Evolutionary conservation across 352 stramenopile genomes (phyloP).

Genomic region (Phytophthora agathidicida): DNA sequence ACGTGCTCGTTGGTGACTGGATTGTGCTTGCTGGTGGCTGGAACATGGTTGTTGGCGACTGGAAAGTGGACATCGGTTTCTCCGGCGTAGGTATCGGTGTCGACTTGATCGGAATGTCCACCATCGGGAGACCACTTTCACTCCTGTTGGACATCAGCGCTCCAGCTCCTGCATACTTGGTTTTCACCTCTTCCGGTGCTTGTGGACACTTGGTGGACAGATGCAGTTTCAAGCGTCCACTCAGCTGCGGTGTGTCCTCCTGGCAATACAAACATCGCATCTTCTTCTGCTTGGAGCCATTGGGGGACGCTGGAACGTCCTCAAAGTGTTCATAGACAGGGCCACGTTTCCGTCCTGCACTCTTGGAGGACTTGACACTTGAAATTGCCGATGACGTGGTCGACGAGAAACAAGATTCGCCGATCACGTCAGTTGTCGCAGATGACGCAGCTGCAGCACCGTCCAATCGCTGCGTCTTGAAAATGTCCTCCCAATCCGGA

Average conservation of each 20-base stretch:
- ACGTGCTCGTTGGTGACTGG: not conserved
- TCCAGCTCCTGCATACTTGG: constrained; percentile 11
- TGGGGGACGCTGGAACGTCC: constrained; percentile 16
- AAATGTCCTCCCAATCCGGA: constrained; percentile 31
- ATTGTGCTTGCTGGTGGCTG: not conserved
- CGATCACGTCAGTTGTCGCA: too few relatives aligned
- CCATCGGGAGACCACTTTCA: not conserved
- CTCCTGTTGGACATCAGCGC: not conserved
- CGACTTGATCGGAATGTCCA: not conserved
- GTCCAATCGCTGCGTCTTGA: constrained; percentile 17
- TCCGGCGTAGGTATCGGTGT: not conserved
- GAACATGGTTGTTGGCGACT: not conserved
- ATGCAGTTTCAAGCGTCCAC: constrained; percentile 40
- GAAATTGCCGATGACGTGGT: constrained; percentile 13
- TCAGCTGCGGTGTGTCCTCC: constrained; percentile 30
- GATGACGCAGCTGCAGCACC: not conserved
- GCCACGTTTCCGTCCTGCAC: constrained; percentile 36
- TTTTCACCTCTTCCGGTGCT: constrained; percentile 25
- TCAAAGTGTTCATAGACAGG: constrained; percentile 45
- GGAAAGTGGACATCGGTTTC: not conserved
- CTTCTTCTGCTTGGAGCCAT: constrained; percentile 27
- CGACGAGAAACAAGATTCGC: too few relatives aligned
- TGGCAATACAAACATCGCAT: constrained; percentile 43
- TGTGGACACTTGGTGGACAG: constrained; percentile 20
- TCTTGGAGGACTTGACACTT: constrained; percentile 20